Conservation (phyloP, 768 basidiomycete genomes). For the Hygrocybe punicea region DNA sequence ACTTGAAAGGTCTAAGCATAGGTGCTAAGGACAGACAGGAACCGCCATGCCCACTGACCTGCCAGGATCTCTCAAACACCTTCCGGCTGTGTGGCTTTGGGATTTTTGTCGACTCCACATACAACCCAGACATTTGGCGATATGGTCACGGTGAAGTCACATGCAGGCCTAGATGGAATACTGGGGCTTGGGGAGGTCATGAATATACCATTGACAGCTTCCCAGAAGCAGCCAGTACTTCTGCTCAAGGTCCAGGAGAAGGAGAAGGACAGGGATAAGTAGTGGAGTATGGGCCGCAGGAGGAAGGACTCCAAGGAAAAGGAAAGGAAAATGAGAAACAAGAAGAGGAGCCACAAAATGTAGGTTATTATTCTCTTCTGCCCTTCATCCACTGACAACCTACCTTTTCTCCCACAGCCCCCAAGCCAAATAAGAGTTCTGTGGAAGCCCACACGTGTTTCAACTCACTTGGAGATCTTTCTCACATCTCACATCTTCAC, state of each 20-base stretch:
- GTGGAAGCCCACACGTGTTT: conserved; percentile 47
- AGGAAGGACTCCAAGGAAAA: conserved; percentile 66
- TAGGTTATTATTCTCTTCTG: conserved; percentile 24
- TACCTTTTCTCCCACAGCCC: conserved; percentile 29
- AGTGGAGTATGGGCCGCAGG: conserved; percentile 80
- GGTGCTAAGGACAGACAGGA: conserved; percentile 29
- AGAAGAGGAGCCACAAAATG: conserved; percentile 43
- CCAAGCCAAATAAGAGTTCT: conserved; percentile 42
- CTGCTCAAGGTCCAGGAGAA: conserved; percentile 16
- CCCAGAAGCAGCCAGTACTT: conserved; percentile 7
- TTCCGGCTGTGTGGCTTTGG: conserved; percentile 52
- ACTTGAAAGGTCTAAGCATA: no score
- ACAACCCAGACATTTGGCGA: conserved; percentile 65
- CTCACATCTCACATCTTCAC: conserved; percentile 25
- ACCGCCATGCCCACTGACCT: neutral
- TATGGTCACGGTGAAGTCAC: conserved; percentile 64
- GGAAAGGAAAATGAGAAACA: conserved; percentile 38
- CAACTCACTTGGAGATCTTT: conserved; percentile 53
- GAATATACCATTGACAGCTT: conserved; percentile 42
- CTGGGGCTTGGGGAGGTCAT: conserved; percentile 62
- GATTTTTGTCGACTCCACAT: conserved; percentile 63
- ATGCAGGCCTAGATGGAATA: conserved; percentile 58
- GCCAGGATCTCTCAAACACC: conserved; percentile 46
- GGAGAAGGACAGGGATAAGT: conserved; percentile 40
- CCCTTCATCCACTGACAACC: neutral